These are phyloP conservation scores for Corymbia calophylla DNA, from an alignment of 441 rosid species.

Conservation along the genomic window DNA sequence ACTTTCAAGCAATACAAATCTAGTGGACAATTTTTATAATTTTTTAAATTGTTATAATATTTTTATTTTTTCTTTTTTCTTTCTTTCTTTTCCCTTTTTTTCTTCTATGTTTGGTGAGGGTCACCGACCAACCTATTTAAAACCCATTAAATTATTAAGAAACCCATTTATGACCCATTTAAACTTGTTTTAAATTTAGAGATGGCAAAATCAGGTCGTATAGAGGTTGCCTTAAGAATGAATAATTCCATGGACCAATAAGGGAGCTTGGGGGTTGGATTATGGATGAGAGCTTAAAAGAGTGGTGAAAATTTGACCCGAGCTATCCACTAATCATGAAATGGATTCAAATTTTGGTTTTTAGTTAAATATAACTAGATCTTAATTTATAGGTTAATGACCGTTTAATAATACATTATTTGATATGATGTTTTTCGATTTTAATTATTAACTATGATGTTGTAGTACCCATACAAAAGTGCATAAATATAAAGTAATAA, in stretches of 20 bases:
- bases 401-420: neutral
- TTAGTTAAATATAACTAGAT: neutral
- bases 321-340: neutral
- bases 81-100: no score
- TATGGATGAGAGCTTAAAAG: neutral
- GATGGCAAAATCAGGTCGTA: neutral
- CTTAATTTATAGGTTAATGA: neutral
- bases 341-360: no score
- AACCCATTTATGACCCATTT: no score
- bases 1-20: no score
- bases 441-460: neutral
- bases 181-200: no score
- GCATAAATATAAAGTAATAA: neutral
- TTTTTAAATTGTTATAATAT: no score
- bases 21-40: no score
- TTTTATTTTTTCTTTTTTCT: accelerated
- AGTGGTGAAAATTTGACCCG: neutral
- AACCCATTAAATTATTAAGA: no score
- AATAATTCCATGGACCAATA: no score
- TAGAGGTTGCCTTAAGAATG: no score
- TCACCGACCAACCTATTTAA: neutral
- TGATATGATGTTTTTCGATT: neutral
- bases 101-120: accelerated
- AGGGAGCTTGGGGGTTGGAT: neutral
- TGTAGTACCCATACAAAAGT: neutral